Percentiles rank a stretch among this genome's conserved stretches.
Conservation (phyloP, 2,329 filamentous ascomycete species). For the Aureobasidium sp. region DNA sequence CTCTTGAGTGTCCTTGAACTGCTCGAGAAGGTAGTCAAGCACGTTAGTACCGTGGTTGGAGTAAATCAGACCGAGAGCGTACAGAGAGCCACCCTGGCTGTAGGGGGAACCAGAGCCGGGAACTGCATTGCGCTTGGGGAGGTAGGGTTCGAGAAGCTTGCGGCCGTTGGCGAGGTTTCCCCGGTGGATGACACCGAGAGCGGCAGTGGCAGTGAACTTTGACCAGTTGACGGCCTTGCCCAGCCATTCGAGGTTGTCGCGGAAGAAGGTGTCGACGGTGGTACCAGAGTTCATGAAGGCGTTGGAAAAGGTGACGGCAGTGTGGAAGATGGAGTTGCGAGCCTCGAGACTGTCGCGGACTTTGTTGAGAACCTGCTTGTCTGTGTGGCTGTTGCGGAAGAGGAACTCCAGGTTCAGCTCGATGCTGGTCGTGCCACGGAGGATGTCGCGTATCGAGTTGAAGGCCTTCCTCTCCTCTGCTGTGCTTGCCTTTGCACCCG, state of each 20-base stretch:
- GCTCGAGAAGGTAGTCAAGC: constrained; percentile 66
- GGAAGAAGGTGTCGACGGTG: constrained; percentile 96
- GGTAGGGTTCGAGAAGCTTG: constrained; percentile 89
- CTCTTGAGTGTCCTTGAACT: constrained; percentile 69
- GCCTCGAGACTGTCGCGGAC: constrained; percentile 92
- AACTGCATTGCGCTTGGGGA: constrained; percentile 69
- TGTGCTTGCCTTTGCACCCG: constrained; percentile 27
- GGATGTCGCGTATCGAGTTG: constrained; percentile 52
- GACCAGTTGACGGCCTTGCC: constrained; percentile 99
- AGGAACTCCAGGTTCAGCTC: constrained; percentile 93
- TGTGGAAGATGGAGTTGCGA: constrained; percentile 97
- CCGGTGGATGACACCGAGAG: constrained; percentile 90
- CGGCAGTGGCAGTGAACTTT: constrained; percentile 96
- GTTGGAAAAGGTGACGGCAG: constrained; percentile 92
- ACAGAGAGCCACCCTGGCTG: constrained; percentile 91
- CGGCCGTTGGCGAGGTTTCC: constrained; percentile 90
- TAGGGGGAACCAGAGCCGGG: constrained; percentile 75
- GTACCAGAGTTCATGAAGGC: constrained; percentile 99
- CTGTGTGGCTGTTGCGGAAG: constrained; percentile 89
- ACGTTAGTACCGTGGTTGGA: constrained; percentile 95
- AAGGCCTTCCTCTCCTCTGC: constrained; percentile 50
- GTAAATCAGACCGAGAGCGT: constrained; percentile 91
- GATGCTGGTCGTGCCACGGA: constrained; percentile 89
- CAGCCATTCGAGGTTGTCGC: constrained; percentile 95
- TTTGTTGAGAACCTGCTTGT: constrained; percentile 89